A percentile compares a stretch with the other conserved stretches of the same genome.
phyloP scores from a whole-genome alignment of 306 rosid genomes.

The Begonia loranthoides region DNA sequence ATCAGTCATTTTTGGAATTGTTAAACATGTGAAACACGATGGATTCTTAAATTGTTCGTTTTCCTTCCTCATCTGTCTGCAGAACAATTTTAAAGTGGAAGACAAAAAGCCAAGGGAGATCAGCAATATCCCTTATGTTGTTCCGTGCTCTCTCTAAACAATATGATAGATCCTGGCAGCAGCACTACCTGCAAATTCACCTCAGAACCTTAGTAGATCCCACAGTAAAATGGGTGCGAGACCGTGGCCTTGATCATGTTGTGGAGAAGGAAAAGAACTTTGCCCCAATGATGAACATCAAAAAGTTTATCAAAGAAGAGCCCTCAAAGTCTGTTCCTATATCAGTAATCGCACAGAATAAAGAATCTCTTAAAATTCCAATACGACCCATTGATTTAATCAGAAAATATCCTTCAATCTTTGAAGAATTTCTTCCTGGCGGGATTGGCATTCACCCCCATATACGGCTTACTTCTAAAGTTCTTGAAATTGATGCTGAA shows the following conservation, averaged over 20 bases:
- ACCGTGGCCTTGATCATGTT: slow-evolving; percentile 87
- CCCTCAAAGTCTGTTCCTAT: slow-evolving; percentile 71
- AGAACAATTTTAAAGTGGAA: background rate
- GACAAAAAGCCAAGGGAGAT: slow-evolving; percentile 3
- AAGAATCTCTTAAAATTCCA: slow-evolving; percentile 34
- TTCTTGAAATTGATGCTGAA: slow-evolving; percentile 35
- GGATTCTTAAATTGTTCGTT: too few relatives aligned
- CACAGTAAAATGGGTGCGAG: slow-evolving; percentile 43
- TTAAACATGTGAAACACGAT: too few relatives aligned
- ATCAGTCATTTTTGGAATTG: too few relatives aligned
- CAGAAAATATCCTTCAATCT: slow-evolving; percentile 56
- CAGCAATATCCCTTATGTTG: slow-evolving; percentile 8
- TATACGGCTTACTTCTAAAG: slow-evolving; percentile 32
- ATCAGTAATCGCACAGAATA: slow-evolving; percentile 32
- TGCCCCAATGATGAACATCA: slow-evolving; percentile 33
- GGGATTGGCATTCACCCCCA: slow-evolving; percentile 37
- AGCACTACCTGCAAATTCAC: slow-evolving; percentile 3
- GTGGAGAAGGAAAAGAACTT: slow-evolving; percentile 72
- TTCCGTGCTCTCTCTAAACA: slow-evolving; percentile 14
- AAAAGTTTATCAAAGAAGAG: slow-evolving; percentile 40
- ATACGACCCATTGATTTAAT: slow-evolving; percentile 51
- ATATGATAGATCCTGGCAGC: slow-evolving; percentile 3
- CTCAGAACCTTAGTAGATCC: slow-evolving; percentile 29
- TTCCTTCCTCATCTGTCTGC: background rate
- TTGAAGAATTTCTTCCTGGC: slow-evolving; percentile 42